Percentiles rank a stretch among this genome's conserved stretches.
Conservation (phyloP, 345 rosid genomes). For the Fremontodendron californicum region DNA sequence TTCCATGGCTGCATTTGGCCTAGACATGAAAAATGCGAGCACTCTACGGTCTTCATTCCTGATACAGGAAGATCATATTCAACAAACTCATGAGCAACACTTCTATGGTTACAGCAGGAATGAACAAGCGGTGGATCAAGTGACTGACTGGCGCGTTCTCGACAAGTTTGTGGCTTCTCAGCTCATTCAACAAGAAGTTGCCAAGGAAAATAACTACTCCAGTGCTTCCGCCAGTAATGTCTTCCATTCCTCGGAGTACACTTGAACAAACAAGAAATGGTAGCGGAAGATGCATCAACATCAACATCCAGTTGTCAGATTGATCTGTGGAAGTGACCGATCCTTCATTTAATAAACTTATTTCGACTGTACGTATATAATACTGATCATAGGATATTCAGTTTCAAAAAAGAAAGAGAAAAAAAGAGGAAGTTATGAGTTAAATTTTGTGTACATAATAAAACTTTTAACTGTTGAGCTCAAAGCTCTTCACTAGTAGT, state of each 20-base stretch:
- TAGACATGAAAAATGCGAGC: constrained; percentile 41
- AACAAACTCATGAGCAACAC: constrained; percentile 18
- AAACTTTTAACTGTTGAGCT: constrained; percentile 22
- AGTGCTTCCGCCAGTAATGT: constrained; percentile 19
- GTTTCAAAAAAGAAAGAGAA: constrained; percentile 10
- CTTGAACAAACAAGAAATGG: constrained; percentile 33
- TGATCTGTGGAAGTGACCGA: constrained; percentile 46
- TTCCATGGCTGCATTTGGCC: constrained; percentile 27
- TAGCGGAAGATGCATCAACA: constrained; percentile 34
- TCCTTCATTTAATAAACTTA: not conserved
- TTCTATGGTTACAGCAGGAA: constrained; percentile 18
- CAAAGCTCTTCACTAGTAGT: constrained; percentile 11
- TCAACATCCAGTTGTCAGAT: constrained; percentile 40
- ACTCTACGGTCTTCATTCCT: constrained; percentile 30
- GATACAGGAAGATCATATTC: constrained; percentile 34
- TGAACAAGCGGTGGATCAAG: constrained; percentile 37
- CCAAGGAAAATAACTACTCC: constrained; percentile 27
- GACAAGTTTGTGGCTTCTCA: constrained; percentile 79
- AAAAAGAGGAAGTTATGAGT: constrained; percentile 11
- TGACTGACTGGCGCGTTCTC: constrained; percentile 70
- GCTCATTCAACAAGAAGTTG: constrained; percentile 54
- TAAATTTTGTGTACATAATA: constrained; percentile 43
- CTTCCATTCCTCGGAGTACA: constrained; percentile 25
- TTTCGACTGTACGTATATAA: constrained; percentile 21
- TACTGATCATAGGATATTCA: constrained; percentile 32